Evolutionary conservation across 169 alveolate species (phyloP).

Genomic region (Plasmodium berghei): DNA sequence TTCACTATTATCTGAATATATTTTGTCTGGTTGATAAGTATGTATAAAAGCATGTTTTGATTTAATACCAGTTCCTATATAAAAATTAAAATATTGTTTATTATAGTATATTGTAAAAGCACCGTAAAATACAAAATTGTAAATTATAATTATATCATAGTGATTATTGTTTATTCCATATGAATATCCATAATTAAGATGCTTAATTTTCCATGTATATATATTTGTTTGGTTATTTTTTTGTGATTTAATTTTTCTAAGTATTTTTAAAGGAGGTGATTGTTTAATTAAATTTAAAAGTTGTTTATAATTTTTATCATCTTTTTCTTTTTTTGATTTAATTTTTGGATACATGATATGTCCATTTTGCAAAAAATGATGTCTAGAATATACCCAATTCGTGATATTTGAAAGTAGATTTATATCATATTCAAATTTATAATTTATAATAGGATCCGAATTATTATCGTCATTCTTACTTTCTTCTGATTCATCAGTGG

Average conservation of each 20-base stretch:
- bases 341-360: slow-evolving; percentile 41
- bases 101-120: slow-evolving; percentile 61
- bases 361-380: slow-evolving; percentile 47
- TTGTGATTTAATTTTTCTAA: slow-evolving; percentile 32
- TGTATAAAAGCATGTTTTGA: slow-evolving; percentile 44
- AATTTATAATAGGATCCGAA: slow-evolving; percentile 14
- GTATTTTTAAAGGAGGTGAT: slow-evolving; percentile 34
- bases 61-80: slow-evolving; percentile 57
- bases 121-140: slow-evolving; percentile 37
- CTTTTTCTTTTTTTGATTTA: slow-evolving; percentile 3
- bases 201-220: slow-evolving; percentile 44
- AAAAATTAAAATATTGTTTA: slow-evolving; percentile 46
- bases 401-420: slow-evolving; percentile 6
- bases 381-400: slow-evolving; percentile 57
- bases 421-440: slow-evolving; percentile 33
- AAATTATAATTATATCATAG: slow-evolving; percentile 46
- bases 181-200: slow-evolving; percentile 34
- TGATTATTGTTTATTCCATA: slow-evolving; percentile 34
- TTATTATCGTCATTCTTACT: background rate
- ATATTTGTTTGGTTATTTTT: background rate
- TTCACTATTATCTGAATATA: slow-evolving; percentile 65
- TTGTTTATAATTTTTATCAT: slow-evolving; percentile 8
- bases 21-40: slow-evolving; percentile 44
- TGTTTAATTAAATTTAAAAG: slow-evolving; percentile 8
- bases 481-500: background rate